These are phyloP conservation scores for Lyophyllum decastes DNA, from an alignment of 768 basidiomycete species.

Conservation along the genomic window DNA sequence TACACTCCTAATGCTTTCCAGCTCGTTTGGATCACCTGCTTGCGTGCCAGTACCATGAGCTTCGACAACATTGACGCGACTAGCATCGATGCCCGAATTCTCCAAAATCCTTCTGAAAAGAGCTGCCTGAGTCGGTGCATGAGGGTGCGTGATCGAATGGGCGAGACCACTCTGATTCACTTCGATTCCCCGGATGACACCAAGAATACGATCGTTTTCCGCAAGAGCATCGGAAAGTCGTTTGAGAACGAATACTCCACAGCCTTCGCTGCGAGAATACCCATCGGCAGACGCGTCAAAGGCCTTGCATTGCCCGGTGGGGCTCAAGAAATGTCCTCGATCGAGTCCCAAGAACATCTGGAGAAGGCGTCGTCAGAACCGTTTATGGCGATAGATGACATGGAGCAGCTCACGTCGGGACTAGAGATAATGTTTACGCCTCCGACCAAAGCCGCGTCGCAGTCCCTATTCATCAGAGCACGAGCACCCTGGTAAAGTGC, in stretches of 20 bases:
- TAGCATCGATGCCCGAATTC: constrained; percentile 43
- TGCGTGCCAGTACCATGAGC: constrained; percentile 78
- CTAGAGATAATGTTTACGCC: constrained; percentile 74
- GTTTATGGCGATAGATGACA: neutral
- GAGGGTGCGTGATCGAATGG: constrained; percentile 73
- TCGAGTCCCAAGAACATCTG: constrained; percentile 75
- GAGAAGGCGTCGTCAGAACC: neutral
- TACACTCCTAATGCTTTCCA: constrained; percentile 60
- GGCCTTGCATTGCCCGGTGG: constrained; percentile 66
- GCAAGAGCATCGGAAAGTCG: constrained; percentile 63
- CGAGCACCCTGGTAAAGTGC: constrained; percentile 72
- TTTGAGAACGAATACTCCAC: constrained; percentile 71
- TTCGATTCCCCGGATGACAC: constrained; percentile 68
- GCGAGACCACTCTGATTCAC: constrained; percentile 72
- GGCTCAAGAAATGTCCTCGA: constrained; percentile 66
- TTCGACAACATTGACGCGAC: constrained; percentile 62
- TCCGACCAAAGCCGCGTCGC: constrained; percentile 68
- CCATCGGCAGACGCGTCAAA: constrained; percentile 77
- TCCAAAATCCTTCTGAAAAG: constrained; percentile 55
- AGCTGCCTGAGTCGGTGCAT: constrained; percentile 56
- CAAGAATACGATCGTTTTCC: constrained; percentile 70
- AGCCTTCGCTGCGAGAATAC: constrained; percentile 72
- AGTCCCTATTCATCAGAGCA: constrained; percentile 63
- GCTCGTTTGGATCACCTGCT: constrained; percentile 67
- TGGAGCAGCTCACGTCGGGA: constrained; percentile 56